These are phyloP conservation scores for Leishmania tropica DNA, from an alignment of 208 protist species.

Conservation along the genomic window DNA sequence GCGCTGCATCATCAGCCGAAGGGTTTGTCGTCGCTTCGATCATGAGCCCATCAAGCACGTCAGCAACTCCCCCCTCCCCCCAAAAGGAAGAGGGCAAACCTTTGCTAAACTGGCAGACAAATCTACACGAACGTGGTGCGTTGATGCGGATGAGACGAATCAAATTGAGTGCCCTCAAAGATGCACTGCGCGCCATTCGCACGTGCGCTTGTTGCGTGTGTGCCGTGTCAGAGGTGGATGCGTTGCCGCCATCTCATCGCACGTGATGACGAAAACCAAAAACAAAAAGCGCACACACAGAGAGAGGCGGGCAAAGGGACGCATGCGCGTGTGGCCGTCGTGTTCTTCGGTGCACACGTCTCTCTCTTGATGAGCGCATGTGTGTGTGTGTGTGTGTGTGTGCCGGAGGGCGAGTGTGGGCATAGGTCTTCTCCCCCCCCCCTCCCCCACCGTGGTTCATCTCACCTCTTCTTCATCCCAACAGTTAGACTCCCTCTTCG, in stretches of 20 bases:
- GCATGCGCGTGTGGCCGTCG: background rate
- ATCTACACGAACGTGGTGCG: background rate
- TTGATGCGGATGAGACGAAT: background rate
- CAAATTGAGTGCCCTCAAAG: background rate
- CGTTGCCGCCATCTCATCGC: background rate
- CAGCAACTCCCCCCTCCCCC: background rate
- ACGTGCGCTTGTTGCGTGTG: background rate
- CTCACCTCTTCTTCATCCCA: background rate
- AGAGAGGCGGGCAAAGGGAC: background rate
- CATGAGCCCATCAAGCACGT: background rate
- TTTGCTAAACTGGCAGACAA: background rate
- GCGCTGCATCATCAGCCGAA: slow-evolving; percentile 32
- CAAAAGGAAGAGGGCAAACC: background rate
- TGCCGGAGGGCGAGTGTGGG: background rate
- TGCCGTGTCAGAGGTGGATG: background rate
- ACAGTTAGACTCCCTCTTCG: background rate
- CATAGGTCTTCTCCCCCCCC: background rate
- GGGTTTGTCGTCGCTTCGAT: slow-evolving; percentile 15
- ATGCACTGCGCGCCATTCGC: background rate
- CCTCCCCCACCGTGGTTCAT: background rate
- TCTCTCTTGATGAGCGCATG: background rate
- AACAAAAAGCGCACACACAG: background rate
- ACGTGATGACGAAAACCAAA: background rate
- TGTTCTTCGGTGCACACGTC: background rate
- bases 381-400: background rate